phyloP scores from a whole-genome alignment of 139 green algal genomes.

The Micractinium sp. region DNA sequence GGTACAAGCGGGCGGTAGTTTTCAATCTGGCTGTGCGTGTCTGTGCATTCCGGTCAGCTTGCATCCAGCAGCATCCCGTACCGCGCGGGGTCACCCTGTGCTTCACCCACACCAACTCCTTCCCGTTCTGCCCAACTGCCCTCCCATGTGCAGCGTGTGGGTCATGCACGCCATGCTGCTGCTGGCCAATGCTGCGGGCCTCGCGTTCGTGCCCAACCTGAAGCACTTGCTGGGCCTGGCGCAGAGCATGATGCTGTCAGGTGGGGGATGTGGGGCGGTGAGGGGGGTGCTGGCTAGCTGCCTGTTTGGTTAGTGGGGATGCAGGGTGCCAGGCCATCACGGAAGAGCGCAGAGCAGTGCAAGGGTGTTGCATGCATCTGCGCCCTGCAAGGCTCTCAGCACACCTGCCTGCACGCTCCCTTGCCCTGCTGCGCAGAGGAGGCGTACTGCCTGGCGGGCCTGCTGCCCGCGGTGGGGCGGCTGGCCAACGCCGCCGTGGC shows the following conservation, averaged over 20 bases:
- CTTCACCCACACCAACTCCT: not conserved
- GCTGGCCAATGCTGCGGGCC: conserved; percentile 73
- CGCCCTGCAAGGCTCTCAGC: not conserved
- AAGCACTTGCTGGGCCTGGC: conserved; percentile 67
- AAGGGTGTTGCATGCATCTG: not conserved
- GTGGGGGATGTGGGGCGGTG: not conserved
- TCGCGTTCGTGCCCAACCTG: conserved; percentile 77
- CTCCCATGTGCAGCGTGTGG: not conserved
- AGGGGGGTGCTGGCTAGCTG: not conserved
- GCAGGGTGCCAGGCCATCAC: not conserved
- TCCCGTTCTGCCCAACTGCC: not conserved
- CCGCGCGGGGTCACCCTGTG: too few species aligned
- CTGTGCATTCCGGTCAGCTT: not conserved
- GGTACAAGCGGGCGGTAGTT: too few species aligned
- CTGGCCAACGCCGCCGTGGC: conserved; percentile 91
- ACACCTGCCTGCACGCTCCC: not conserved
- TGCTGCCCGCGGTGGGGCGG: conserved; percentile 74
- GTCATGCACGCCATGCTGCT: conserved; percentile 86
- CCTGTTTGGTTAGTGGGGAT: not conserved
- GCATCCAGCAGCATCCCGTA: not conserved
- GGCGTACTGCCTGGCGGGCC: conserved; percentile 45
- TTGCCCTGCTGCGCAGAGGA: conserved; percentile 55
- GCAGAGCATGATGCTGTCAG: conserved; percentile 39
- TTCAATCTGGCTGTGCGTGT: too few species aligned
- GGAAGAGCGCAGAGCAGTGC: not conserved